Base-by-base conservation (phyloP, 2,329 filamentous ascomycete genomes). In the Xylaria sp. region DNA sequence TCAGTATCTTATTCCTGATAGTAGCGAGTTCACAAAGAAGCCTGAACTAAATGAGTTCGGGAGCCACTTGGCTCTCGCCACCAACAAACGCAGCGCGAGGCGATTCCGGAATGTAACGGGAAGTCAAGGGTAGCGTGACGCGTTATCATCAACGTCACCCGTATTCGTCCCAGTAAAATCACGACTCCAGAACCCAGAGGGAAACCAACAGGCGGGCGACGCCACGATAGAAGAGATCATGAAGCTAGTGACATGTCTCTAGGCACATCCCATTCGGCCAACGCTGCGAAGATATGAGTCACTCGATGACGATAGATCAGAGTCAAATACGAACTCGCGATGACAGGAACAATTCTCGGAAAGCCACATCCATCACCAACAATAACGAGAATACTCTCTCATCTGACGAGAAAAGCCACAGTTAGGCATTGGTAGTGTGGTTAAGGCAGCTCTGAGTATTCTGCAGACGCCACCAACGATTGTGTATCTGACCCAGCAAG, bases 381-480 rank as follows among this genome's bases (percentile, higher is more conserved):
- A 58, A 11, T 46, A 48, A 57, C 26, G 53, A 10, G 26, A 53
- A 53, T 38, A 13, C 17, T 6, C n/a, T 66, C 33, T 51, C 54
- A 42, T 42, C 36, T 58, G 54, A 54, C 13, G 15, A 44, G n/a
- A 51, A 57, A 36, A 6, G 17, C 17, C 48, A 31, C n/a, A 36
- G 42, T 26, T 56, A 60, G n/a, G 54, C 28, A 59, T 44, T 23
- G 23, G 13, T 7, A 26, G 7, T 20, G 13, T 17, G 38, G 40
- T 46, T 38, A 38, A 42, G 49, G 44, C 26, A 31, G 42, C 36
- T 53, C 33, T 44, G 13, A 2, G 9, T 9, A 2, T 31, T 33
- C 6, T 46, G 36, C 31, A 48, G 44, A 53, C 49, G 62, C 49
- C 49, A 57, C 66, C 51, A 65, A 65, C 57, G 38, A 56, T 42